Conservation (phyloP, 2,329 filamentous ascomycete genomes). For the Emericellopsis atlantica region DNA sequence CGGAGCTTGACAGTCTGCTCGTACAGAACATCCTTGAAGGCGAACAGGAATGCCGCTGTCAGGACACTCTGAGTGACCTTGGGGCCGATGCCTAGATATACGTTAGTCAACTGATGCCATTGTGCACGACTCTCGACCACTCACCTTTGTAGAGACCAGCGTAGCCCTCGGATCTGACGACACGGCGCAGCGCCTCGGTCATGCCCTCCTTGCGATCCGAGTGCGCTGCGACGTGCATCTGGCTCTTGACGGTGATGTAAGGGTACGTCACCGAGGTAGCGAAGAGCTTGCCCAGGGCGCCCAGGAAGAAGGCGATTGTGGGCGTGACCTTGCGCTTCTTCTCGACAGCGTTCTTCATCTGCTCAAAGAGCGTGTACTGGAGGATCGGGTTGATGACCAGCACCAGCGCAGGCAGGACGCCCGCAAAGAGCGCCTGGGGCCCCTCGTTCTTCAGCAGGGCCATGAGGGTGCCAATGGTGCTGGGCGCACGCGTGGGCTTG, state of each 20-base stretch:
- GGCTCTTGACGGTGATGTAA: slow-evolving; percentile 97
- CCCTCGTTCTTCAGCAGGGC: slow-evolving; percentile 76
- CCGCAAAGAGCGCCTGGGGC: slow-evolving; percentile 72
- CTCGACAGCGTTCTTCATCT: slow-evolving; percentile 87
- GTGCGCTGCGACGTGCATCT: slow-evolving; percentile 82
- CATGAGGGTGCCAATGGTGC: slow-evolving; percentile 71
- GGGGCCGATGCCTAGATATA: slow-evolving; percentile 65
- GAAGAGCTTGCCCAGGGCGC: slow-evolving; percentile 86
- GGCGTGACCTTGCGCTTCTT: slow-evolving; percentile 63
- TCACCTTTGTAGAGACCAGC: slow-evolving; percentile 82
- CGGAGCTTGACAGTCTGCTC: slow-evolving; percentile 63
- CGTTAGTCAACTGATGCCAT: background rate
- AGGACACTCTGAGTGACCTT: slow-evolving; percentile 96
- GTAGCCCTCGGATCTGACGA: slow-evolving; percentile 84
- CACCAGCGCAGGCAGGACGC: slow-evolving; percentile 83
- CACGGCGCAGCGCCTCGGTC: slow-evolving; percentile 61
- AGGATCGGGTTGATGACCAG: slow-evolving; percentile 96
- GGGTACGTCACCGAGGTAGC: slow-evolving; percentile 93
- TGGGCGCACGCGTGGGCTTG: slow-evolving; percentile 39
- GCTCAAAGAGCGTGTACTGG: slow-evolving; percentile 97
- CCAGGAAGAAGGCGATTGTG: slow-evolving; percentile 77
- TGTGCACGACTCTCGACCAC: slow-evolving; percentile 8
- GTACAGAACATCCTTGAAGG: slow-evolving; percentile 95
- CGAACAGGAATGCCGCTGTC: slow-evolving; percentile 91
- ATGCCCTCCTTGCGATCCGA: slow-evolving; percentile 71